Conservation (phyloP, 768 basidiomycete species). For the Suillus plorans region DNA sequence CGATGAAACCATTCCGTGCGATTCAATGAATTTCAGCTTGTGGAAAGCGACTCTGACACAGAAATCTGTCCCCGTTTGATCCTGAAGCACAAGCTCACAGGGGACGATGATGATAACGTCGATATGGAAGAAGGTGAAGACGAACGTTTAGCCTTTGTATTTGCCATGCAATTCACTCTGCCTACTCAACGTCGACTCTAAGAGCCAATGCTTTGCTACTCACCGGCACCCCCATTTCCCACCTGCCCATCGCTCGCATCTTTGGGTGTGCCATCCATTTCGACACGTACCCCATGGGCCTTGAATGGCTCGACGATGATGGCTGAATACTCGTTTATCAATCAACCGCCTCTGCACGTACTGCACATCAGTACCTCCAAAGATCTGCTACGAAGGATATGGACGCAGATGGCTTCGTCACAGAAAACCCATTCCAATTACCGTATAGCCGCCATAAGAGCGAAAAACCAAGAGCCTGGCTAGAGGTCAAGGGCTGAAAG, state of each 20-base stretch:
- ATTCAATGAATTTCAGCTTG: no score
- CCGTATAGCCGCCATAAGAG: constrained; percentile 78
- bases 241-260: constrained; percentile 71
- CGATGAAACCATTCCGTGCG: no score
- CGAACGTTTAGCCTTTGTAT: no score
- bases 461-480: constrained; percentile 73
- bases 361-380: no score
- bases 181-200: constrained; percentile 21
- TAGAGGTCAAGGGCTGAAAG: constrained; percentile 65
- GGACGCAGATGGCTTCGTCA: constrained; percentile 47
- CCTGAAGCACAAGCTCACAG: neutral
- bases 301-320: constrained; percentile 87
- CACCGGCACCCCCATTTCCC: constrained; percentile 69
- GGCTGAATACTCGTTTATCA: constrained; percentile 43
- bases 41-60: no score
- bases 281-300: constrained; percentile 66
- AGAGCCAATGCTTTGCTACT: constrained; percentile 72
- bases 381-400: no score
- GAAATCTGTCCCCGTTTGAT: no score
- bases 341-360: no score
- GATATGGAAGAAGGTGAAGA: constrained; percentile 32
- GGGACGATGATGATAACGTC: constrained; percentile 19
- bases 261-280: constrained; percentile 84
- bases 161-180: constrained; percentile 13
- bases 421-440: constrained; percentile 67